These are phyloP conservation scores for Talaromyces sp. DNA, from an alignment of 2,329 filamentous ascomycete genomes.

Conservation along the genomic window DNA sequence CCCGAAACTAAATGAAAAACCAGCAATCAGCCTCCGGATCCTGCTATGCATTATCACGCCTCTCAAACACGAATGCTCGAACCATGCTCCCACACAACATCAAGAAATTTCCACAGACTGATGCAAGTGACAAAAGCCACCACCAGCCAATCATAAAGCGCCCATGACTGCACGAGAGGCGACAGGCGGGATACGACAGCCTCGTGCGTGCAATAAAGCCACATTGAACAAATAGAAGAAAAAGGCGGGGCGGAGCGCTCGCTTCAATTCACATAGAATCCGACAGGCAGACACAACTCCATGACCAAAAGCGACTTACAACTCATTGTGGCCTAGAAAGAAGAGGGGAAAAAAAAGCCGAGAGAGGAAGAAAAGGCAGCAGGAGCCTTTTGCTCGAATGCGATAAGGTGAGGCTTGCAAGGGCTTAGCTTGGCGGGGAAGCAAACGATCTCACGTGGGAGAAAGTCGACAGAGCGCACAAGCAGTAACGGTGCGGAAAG, in stretches of 20 bases:
- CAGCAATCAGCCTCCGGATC: not conserved
- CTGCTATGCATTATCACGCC: not conserved
- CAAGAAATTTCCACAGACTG: slow-evolving; percentile 4
- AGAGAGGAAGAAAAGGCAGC: not conserved
- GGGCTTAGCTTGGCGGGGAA: not conserved
- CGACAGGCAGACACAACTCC: not conserved
- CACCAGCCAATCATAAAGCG: not conserved
- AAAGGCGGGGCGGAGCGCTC: not conserved
- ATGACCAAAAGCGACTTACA: slow-evolving; percentile 4
- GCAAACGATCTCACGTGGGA: not conserved
- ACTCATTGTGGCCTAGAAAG: slow-evolving; percentile 6
- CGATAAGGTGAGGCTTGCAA: slow-evolving; percentile 1
- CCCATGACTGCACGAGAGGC: not conserved
- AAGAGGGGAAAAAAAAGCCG: not conserved
- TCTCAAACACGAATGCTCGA: slow-evolving; percentile 2
- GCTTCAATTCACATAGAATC: not conserved
- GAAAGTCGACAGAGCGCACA: not conserved
- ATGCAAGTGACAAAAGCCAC: slow-evolving; percentile 4
- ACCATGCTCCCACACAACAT: slow-evolving; percentile 9
- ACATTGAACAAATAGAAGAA: not conserved
- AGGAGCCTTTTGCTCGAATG: not conserved
- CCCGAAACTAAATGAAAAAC: slow-evolving; percentile 58
- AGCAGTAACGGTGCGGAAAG: not conserved
- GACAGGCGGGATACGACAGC: not conserved
- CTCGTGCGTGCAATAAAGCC: not conserved